Conservation (phyloP, 208 protist genomes). For the Wallacemonas collosoma region DNA sequence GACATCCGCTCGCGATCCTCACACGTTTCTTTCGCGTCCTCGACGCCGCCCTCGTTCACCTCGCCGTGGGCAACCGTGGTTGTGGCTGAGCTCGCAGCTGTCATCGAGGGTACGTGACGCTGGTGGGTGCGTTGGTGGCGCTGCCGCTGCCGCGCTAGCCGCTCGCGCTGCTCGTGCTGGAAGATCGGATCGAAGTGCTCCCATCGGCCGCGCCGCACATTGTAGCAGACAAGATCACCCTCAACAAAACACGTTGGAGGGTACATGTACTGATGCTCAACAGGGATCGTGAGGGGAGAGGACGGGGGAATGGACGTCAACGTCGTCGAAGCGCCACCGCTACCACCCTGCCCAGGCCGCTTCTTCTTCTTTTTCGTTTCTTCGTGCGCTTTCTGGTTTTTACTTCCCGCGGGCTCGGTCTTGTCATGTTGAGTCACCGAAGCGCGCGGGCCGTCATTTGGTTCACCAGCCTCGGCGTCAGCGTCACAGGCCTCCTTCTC, state of each 20-base stretch:
- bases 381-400: too few species aligned
- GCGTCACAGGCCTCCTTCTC: not conserved
- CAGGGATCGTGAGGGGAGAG: not conserved
- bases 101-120: not conserved
- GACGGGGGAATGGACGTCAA: not conserved
- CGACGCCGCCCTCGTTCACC: not conserved
- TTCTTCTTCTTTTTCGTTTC: not conserved
- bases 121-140: constrained; percentile 10
- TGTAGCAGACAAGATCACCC: constrained; percentile 57
- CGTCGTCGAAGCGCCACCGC: not conserved
- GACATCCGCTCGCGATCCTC: too few species aligned
- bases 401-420: not conserved
- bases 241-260: constrained; percentile 43
- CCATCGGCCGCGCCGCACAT: constrained; percentile 40
- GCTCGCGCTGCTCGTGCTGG: constrained; percentile 25
- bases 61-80: too few species aligned
- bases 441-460: too few species aligned
- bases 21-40: not conserved
- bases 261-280: constrained; percentile 40
- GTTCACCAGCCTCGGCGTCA: not conserved
- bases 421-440: too few species aligned
- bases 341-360: not conserved
- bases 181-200: constrained; percentile 42
- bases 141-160: constrained; percentile 14
- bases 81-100: too few species aligned